These are phyloP conservation scores for Sonneratia alba DNA, from an alignment of 345 rosid genomes.

Conservation along the genomic window DNA sequence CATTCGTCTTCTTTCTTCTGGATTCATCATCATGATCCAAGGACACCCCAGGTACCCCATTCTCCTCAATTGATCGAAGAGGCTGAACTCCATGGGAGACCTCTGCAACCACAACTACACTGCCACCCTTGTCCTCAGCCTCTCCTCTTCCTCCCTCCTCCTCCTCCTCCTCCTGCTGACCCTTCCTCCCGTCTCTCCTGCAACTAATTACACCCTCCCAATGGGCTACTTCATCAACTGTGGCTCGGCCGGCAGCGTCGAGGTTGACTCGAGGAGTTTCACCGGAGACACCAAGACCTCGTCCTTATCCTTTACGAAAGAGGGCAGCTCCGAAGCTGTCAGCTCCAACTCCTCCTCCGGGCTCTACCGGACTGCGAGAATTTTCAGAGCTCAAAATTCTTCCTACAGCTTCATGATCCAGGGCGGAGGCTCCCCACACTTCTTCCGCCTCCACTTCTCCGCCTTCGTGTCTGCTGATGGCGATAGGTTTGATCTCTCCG, in stretches of 20 bases:
- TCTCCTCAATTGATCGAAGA: neutral
- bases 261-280: conserved; percentile 8
- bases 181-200: neutral
- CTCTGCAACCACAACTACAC: neutral
- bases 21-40: neutral
- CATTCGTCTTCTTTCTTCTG: neutral
- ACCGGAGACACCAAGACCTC: conserved; percentile 10
- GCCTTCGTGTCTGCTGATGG: conserved; percentile 19
- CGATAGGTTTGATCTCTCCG: conserved; percentile 17
- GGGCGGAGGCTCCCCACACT: conserved; percentile 18
- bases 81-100: conserved; percentile 6
- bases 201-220: neutral
- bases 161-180: neutral
- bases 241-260: conserved; percentile 14
- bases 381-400: conserved; percentile 21
- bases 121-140: neutral
- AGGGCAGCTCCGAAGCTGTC: conserved; percentile 3
- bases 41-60: neutral
- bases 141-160: conserved; percentile 6
- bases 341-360: neutral
- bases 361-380: conserved; percentile 41
- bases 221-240: conserved; percentile 20
- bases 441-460: conserved; percentile 41
- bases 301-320: neutral
- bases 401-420: conserved; percentile 22